Base-by-base conservation (phyloP, 2,329 filamentous ascomycete genomes). In the Penicillium concentricum region DNA sequence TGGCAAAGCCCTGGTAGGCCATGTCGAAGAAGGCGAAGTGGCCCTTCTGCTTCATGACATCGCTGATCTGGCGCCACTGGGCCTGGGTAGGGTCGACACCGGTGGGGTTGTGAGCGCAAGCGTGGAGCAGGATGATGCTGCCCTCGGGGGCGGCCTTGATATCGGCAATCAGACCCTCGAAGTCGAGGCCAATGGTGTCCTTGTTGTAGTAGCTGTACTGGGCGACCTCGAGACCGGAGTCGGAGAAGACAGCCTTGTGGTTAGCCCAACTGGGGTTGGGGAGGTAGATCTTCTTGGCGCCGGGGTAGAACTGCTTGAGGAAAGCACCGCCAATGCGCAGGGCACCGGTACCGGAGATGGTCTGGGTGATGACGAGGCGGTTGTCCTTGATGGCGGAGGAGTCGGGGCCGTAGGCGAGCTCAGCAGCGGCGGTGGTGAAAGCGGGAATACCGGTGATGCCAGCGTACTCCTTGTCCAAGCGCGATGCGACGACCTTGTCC, bases 181-280 rank as follows among this genome's bases (percentile, higher is more conserved):
- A 97, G 84, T 99, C 94, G 64, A 99, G 88, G 55, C 92, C 92
- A 74, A 97, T 97, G 72, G 93, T 97, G 75, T 96, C 88, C 84
- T 96, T 95, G 87, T 97, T 91, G 84, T 97, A 99, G 87, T 99
- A 99, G 70, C 91, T 85, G 85, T 99, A 99, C 81, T 92, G 91
- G 80, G 92, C 87, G 61, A 97, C 92, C 78, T 90, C 84, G 64
- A 99, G 85, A 56, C 92, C 91, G 32, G 91, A 89, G 78, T 97
- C 92, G 79, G 85, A 88, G 87, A 99, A 97, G 77, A 99, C 90
- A 63, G 93, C 92, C 74, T 86, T 90, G 84, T 99, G 94, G 85
- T 99, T 97, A 70, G 93, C 94, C 94, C 94, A 99, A 69, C 91
- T 96, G 51, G 94, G 94, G 56, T 83, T 92, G 61, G 94, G 94